A percentile compares a stretch with the other conserved stretches of the same genome.
Conservation (phyloP, 257 asterid species). For the Solanum bulbocastanum region DNA sequence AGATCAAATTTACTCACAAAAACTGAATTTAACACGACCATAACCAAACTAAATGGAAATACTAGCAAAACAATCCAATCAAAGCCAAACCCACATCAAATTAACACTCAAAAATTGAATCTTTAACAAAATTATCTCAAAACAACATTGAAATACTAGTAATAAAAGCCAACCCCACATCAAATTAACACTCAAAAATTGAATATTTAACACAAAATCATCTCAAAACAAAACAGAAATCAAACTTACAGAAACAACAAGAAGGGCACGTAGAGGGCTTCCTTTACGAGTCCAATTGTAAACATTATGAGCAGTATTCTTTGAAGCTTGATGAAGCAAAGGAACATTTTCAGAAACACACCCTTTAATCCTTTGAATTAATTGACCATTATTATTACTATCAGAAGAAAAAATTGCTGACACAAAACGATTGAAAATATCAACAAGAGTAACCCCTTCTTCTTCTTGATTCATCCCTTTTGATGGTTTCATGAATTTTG, state of each 20-base stretch:
- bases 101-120: not conserved
- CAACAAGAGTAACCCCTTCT: slow-evolving; percentile 32
- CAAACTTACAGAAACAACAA: slow-evolving; percentile 57
- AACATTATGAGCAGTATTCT: slow-evolving; percentile 37
- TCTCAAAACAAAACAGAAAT: not conserved
- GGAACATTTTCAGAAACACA: slow-evolving; percentile 44
- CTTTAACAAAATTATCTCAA: not conserved
- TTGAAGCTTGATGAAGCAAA: slow-evolving; percentile 52
- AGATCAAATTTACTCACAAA: not conserved
- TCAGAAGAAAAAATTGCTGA: slow-evolving; percentile 41
- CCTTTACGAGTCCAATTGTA: slow-evolving; percentile 74
- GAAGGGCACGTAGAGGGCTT: slow-evolving; percentile 54
- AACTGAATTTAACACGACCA: not conserved
- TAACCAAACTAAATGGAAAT: not conserved
- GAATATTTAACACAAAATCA: not conserved
- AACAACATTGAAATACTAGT: no score
- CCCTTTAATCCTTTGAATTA: slow-evolving; percentile 39
- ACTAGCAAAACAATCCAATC: not conserved
- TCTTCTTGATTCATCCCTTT: not conserved
- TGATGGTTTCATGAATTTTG: not conserved
- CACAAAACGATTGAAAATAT: slow-evolving; percentile 38
- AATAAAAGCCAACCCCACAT: not conserved
- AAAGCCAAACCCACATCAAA: not conserved
- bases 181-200: not conserved
- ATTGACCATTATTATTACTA: slow-evolving; percentile 18